Evolutionary conservation across 352 stramenopile species (phyloP).

Genomic region (Phytopythium sindhum): DNA sequence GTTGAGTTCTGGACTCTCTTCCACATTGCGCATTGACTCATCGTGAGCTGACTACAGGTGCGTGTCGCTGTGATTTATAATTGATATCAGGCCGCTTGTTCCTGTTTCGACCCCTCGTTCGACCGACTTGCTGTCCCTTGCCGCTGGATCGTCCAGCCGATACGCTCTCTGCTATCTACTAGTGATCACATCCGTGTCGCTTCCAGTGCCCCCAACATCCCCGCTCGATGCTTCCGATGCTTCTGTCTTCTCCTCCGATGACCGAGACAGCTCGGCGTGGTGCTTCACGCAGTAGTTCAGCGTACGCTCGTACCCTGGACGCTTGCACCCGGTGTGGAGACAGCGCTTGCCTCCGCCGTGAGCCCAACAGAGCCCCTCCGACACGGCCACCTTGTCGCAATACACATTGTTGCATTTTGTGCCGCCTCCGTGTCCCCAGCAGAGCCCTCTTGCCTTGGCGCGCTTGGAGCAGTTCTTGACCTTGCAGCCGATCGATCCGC

Average conservation of each 20-base stretch:
- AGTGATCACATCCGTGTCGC: neutral
- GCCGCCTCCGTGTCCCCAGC: conserved; percentile 42
- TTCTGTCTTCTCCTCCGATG: neutral
- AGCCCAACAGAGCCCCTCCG: conserved; percentile 45
- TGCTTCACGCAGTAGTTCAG: conserved; percentile 18
- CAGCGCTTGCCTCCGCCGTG: conserved; percentile 49
- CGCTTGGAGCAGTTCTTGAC: conserved; percentile 15
- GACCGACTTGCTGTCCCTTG: neutral
- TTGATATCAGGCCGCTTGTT: neutral
- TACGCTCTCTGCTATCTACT: neutral
- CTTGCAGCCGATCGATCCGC: conserved; percentile 8
- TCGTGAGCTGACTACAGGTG: neutral
- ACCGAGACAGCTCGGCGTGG: conserved; percentile 1
- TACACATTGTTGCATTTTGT: conserved; percentile 21
- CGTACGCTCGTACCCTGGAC: conserved; percentile 20
- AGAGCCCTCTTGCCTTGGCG: conserved; percentile 38
- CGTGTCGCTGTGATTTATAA: neutral
- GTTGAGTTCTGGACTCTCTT: neutral
- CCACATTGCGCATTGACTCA: neutral
- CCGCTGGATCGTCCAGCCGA: neutral
- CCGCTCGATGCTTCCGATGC: neutral
- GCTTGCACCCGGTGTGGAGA: conserved; percentile 25
- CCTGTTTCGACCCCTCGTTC: neutral
- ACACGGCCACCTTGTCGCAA: conserved; percentile 42
- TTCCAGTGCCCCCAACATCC: neutral